phyloP scores from a whole-genome alignment of 805 yeast species.

The Candida palmyrensis region DNA sequence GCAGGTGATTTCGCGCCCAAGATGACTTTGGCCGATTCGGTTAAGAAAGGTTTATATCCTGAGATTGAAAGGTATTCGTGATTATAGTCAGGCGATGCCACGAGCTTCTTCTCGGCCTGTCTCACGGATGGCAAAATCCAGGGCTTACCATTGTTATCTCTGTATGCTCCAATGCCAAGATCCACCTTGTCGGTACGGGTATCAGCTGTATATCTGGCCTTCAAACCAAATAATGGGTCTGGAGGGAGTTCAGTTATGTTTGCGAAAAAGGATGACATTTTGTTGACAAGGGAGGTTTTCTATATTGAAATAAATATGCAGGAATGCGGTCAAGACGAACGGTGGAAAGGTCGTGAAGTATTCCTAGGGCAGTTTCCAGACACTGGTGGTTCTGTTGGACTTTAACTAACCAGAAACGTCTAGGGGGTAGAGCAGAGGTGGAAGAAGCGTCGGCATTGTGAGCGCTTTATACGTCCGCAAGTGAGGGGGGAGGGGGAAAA shows the following conservation, averaged over 20 bases:
- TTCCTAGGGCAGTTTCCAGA: too few species aligned
- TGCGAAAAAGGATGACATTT: slow-evolving; percentile 38
- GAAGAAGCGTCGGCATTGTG: too few species aligned
- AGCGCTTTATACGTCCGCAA: too few species aligned
- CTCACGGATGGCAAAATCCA: slow-evolving; percentile 68
- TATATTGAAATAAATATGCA: not conserved
- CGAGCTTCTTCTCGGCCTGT: slow-evolving; percentile 62
- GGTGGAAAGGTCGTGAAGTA: too few species aligned
- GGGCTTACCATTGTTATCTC: slow-evolving; percentile 65
- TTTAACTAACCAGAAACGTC: too few species aligned
- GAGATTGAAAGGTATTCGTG: slow-evolving; percentile 87
- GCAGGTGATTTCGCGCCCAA: slow-evolving; percentile 58
- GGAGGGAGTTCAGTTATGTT: slow-evolving; percentile 66
- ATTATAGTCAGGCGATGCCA: slow-evolving; percentile 56
- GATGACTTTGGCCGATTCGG: slow-evolving; percentile 69
- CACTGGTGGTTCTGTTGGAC: too few species aligned
- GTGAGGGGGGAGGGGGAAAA: too few species aligned
- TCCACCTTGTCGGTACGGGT: slow-evolving; percentile 67
- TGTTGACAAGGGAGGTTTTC: too few species aligned
- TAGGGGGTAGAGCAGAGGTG: too few species aligned
- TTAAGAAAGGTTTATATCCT: slow-evolving; percentile 65
- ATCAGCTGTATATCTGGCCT: slow-evolving; percentile 60
- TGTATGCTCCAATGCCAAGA: slow-evolving; percentile 77
- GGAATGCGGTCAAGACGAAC: too few species aligned
- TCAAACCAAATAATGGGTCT: slow-evolving; percentile 82